Evolutionary conservation across 2,329 filamentous ascomycete species (phyloP).

Genomic region (Aspergillus sp.): DNA sequence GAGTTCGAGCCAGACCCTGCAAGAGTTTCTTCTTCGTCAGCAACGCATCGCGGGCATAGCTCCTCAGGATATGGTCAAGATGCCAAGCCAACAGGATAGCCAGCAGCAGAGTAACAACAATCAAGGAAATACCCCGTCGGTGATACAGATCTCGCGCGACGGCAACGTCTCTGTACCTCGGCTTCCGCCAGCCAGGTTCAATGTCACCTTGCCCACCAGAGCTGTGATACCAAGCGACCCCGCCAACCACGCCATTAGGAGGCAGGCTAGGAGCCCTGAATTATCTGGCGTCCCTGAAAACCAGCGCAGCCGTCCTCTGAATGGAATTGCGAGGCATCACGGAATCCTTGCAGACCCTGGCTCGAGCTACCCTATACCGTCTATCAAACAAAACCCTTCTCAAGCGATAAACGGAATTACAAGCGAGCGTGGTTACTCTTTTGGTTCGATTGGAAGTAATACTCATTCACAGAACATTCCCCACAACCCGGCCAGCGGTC

Average conservation of each 20-base stretch:
- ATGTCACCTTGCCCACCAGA: constrained; percentile 9
- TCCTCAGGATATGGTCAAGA: constrained; percentile 14
- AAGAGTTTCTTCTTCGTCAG: constrained; percentile 21
- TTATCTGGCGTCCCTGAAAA: too few species aligned
- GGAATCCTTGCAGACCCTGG: too few species aligned
- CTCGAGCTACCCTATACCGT: too few species aligned
- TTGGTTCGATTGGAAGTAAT: neutral
- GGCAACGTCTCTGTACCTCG: constrained; percentile 10
- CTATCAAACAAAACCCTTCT: too few species aligned
- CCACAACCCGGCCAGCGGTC: too few species aligned
- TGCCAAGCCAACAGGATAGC: constrained; percentile 3
- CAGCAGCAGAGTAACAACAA: neutral
- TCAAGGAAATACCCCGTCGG: constrained; percentile 3
- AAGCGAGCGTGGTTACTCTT: neutral
- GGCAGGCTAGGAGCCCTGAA: neutral
- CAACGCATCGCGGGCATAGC: constrained; percentile 22
- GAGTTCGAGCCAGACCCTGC: constrained; percentile 8
- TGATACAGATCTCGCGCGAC: constrained; percentile 15
- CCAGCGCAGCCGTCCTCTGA: too few species aligned
- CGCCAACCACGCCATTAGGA: neutral
- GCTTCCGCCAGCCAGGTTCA: constrained; percentile 16
- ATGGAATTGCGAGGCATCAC: too few species aligned
- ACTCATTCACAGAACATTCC: neutral
- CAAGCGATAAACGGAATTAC: neutral
- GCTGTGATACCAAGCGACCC: neutral